These are phyloP conservation scores for Moesziomyces antarcticus DNA, from an alignment of 1,284 basidiomycete species.

Conservation along the genomic window DNA sequence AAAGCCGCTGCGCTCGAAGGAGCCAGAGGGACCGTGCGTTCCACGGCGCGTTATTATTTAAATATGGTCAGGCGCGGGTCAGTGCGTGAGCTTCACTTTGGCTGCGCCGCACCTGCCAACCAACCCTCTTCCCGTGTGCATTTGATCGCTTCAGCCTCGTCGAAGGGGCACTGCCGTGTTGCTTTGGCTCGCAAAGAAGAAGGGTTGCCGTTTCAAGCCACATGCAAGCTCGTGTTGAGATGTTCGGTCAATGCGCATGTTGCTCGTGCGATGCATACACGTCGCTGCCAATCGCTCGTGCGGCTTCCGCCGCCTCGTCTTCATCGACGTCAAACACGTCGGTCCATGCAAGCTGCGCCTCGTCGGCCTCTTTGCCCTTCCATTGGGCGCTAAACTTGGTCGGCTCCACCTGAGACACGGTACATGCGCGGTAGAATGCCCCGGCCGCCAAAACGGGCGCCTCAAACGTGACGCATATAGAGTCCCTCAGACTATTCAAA, in stretches of 20 bases:
- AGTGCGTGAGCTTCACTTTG: too few species aligned
- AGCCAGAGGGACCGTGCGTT: too few species aligned
- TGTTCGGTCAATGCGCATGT: slow-evolving; percentile 7
- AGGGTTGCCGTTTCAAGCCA: too few species aligned
- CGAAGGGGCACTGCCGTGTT: too few species aligned
- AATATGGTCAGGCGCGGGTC: too few species aligned
- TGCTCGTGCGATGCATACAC: slow-evolving; percentile 52
- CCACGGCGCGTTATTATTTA: too few species aligned
- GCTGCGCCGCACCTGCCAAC: too few species aligned
- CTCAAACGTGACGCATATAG: slow-evolving; percentile 58
- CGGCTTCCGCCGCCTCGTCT: slow-evolving; percentile 50
- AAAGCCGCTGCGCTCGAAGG: too few species aligned
- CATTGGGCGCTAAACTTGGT: slow-evolving; percentile 34
- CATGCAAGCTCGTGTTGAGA: too few species aligned
- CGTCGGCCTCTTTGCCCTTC: slow-evolving; percentile 22
- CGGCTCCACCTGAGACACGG: slow-evolving; percentile 33
- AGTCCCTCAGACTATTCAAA: slow-evolving; percentile 41
- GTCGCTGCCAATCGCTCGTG: slow-evolving; percentile 51
- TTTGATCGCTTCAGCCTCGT: too few species aligned
- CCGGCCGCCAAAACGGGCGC: slow-evolving; percentile 63
- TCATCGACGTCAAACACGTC: slow-evolving; percentile 63
- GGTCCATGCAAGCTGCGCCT: slow-evolving; percentile 37
- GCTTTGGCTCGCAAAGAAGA: too few species aligned
- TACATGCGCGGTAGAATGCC: slow-evolving; percentile 59
- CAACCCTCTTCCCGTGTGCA: too few species aligned